Conservation (phyloP, 495 filamentous ascomycete species). For the Sordaria brevicollis region DNA sequence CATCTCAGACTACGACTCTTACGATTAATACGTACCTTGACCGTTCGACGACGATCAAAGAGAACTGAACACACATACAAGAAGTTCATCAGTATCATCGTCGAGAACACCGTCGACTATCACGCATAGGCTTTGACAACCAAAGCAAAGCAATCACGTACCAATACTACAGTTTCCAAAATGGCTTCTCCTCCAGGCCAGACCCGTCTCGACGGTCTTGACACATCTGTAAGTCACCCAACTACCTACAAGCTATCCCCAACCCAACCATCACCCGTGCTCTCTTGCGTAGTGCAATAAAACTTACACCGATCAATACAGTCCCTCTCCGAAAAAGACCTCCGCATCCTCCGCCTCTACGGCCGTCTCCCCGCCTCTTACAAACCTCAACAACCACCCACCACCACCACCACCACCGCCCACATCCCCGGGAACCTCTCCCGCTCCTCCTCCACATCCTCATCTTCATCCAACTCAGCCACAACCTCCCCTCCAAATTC, state of each 20-base stretch:
- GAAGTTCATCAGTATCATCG: not conserved
- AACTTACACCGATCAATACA: not conserved
- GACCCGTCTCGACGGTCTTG: not conserved
- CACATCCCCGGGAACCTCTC: too few species aligned
- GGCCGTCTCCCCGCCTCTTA: conserved; percentile 79
- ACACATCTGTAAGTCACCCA: not conserved
- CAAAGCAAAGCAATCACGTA: not conserved
- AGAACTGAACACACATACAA: not conserved
- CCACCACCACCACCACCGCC: too few species aligned
- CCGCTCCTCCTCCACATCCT: not conserved
- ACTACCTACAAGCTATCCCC: not conserved
- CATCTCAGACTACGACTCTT: not conserved
- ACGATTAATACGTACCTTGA: not conserved
- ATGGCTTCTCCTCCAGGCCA: not conserved
- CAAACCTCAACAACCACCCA: too few species aligned
- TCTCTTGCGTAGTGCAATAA: not conserved
- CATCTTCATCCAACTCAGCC: not conserved
- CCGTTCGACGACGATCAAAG: not conserved
- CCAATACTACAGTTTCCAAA: not conserved
- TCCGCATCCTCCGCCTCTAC: conserved; percentile 66
- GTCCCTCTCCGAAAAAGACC: not conserved
- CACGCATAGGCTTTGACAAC: not conserved
- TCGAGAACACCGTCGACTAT: not conserved
- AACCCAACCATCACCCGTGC: not conserved
- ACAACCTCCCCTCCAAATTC: not conserved